Percentiles rank a stretch among this genome's conserved stretches.
Evolutionary conservation across 2,329 filamentous ascomycete species (phyloP).

Genomic region (Aspergillus hortae): DNA sequence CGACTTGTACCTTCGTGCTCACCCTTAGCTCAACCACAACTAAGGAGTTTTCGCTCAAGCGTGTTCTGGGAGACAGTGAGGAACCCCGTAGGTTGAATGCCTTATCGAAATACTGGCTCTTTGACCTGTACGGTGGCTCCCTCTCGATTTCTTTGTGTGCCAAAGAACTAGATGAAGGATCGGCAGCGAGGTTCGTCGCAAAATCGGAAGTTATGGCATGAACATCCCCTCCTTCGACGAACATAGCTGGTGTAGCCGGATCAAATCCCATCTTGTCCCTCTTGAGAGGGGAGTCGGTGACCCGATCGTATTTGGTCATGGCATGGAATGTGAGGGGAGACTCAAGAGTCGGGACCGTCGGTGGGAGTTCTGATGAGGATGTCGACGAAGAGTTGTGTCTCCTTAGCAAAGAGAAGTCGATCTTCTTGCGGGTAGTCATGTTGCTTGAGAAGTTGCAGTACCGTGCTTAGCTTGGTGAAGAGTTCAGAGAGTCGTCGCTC

Average conservation of each 20-base stretch:
- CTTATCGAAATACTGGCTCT: constrained; percentile 40
- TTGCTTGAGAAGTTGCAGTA: background rate
- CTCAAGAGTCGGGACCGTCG: constrained; percentile 17
- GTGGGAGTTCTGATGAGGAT: constrained; percentile 16
- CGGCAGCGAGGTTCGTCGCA: constrained; percentile 11
- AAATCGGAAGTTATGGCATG: constrained; percentile 13
- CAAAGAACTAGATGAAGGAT: constrained; percentile 12
- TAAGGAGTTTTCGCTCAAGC: constrained; percentile 53
- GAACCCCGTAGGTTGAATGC: constrained; percentile 36
- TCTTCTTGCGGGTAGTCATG: constrained; percentile 13
- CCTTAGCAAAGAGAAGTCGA: constrained; percentile 17
- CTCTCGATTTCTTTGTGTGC: constrained; percentile 15
- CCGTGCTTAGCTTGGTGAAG: no score
- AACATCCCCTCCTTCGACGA: constrained; percentile 23
- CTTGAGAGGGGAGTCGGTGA: constrained; percentile 17
- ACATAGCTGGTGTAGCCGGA: constrained; percentile 19
- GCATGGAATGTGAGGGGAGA: constrained; percentile 18
- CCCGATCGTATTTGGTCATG: constrained; percentile 7
- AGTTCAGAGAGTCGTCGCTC: no score
- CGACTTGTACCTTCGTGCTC: constrained; percentile 54
- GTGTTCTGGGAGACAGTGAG: constrained; percentile 40
- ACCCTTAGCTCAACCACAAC: constrained; percentile 63
- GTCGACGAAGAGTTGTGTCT: constrained; percentile 14
- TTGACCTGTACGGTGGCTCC: constrained; percentile 26
- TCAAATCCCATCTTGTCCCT: constrained; percentile 16